Evolutionary conservation across 192 early-diverging fungal species (phyloP), one percentile per base, ranked within the genome.

Genomic region (Gonapodya sp.): DNA sequence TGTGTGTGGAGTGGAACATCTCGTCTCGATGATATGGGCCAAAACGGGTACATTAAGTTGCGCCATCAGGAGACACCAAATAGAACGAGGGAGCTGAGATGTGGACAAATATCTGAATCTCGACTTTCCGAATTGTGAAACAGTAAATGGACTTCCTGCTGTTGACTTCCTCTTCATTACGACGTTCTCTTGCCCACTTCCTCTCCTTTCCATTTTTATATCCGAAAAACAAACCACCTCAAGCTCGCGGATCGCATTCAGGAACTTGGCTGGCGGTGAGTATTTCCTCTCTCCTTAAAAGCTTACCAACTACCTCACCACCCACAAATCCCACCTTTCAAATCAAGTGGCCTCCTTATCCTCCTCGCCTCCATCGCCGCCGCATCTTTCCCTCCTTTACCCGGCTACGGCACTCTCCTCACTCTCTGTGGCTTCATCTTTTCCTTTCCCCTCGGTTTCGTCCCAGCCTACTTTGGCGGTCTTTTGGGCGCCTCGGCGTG

Each of bases 391-490:
- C 93, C 93, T 34, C 91, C 92, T 1, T 78, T 93, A 75, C 81
- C 92, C 78, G 93, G 93, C 14, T 93, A 92, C 80, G 86, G 89
- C 79, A 92, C 92, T 1, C 86, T 89, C 36, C 83, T 89, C 35
- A 90, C 89, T 30, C 82, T 93, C 81, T 85, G 89, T 18, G 93
- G 93, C 1, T 94, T 91, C 79, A 88, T 88, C 64, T 94, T 88
- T 85, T 90, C 90, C 33, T 91, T 94, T 83, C 33, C 82, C 0
- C 36, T 79, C 31, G 93, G 93, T 34, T 89, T 92, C 72, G 36
- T 87, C 0, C 87, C 92, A 37, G 89, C 88, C 0, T 93, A 89
- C 81, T 78, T 87, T 24, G 85, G 87, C n/a, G 91, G 77, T 0
- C 77, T 78, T 73, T 24, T 73, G 16, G 85, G 85, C 0, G 81